Percentiles rank a stretch among this genome's conserved stretches.
Evolutionary conservation across 768 basidiomycete genomes (phyloP).

Genomic region (Arthromyces matolae): DNA sequence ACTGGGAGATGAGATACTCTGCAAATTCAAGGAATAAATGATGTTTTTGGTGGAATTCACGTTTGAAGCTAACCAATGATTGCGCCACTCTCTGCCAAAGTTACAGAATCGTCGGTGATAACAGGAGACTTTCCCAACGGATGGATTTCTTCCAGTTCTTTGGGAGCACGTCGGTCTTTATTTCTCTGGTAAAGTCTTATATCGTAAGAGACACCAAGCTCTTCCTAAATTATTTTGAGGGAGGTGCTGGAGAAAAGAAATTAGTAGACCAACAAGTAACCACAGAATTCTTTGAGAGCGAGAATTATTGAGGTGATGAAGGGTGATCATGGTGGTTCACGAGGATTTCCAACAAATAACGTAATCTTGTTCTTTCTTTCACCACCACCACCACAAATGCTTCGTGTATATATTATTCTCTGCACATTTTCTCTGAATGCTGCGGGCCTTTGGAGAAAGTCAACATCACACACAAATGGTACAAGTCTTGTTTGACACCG

Average conservation of each 20-base stretch:
- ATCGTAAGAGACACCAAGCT: slow-evolving; percentile 38
- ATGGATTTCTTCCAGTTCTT: slow-evolving; percentile 30
- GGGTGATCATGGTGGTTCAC: slow-evolving; percentile 26
- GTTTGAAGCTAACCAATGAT: slow-evolving; percentile 17
- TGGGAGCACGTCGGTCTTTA: slow-evolving; percentile 23
- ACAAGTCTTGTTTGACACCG: too few species aligned
- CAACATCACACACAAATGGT: not conserved
- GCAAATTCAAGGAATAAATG: too few species aligned
- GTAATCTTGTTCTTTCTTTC: too few species aligned
- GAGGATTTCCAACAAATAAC: too few species aligned
- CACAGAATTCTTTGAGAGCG: slow-evolving; percentile 48
- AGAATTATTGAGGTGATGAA: slow-evolving; percentile 43
- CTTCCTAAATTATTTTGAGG: too few species aligned
- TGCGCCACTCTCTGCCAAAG: slow-evolving; percentile 29
- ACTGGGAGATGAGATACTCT: too few species aligned
- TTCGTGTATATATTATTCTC: too few species aligned
- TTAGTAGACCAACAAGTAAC: too few species aligned
- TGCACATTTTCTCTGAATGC: too few species aligned
- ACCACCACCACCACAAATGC: too few species aligned
- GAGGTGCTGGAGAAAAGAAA: too few species aligned
- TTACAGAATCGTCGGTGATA: slow-evolving; percentile 37
- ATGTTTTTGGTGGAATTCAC: not conserved
- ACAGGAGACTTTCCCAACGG: slow-evolving; percentile 39
- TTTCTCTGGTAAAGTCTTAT: slow-evolving; percentile 32
- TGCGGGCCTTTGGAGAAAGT: too few species aligned